Conservation (phyloP, 208 protist species). For the Strigomonas culicis region DNA sequence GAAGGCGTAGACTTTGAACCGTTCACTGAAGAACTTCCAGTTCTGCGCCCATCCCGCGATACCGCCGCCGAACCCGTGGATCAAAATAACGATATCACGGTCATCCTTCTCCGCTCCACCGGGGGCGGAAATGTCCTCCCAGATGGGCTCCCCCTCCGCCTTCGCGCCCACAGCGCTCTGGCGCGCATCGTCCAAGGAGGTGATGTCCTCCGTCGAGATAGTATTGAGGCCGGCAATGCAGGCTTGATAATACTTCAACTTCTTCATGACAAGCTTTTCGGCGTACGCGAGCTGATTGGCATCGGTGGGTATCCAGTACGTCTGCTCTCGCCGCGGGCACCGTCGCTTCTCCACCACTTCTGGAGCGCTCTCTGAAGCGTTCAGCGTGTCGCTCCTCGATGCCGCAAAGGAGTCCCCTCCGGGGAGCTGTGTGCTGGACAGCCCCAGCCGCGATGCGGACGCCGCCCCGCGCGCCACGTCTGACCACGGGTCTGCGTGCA, state of each 20-base stretch:
- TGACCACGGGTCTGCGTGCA: not conserved
- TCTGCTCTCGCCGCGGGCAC: not conserved
- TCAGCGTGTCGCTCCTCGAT: not conserved
- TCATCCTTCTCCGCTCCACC: conserved; percentile 1
- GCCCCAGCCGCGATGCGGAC: conserved; percentile 6
- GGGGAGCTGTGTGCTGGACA: too few relatives aligned
- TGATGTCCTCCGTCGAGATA: conserved; percentile 41
- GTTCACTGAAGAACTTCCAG: conserved; percentile 41
- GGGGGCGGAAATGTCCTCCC: not conserved
- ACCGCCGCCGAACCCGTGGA: conserved; percentile 71
- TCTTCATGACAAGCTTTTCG: not conserved
- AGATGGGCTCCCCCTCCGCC: not conserved
- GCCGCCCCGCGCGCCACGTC: not conserved
- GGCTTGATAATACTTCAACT: conserved; percentile 12
- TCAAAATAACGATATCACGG: conserved; percentile 33
- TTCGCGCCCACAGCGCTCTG: not conserved
- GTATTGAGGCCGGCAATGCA: conserved; percentile 49
- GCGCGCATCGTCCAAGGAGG: conserved; percentile 10
- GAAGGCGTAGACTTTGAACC: conserved; percentile 46
- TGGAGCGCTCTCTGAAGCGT: too few relatives aligned
- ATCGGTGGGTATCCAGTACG: not conserved
- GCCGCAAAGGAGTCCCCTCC: too few relatives aligned
- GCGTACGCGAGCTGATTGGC: not conserved
- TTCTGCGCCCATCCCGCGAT: conserved; percentile 60
- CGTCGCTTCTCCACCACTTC: too few relatives aligned